phyloP scores from a whole-genome alignment of 2,329 filamentous ascomycete species.

The Sporothrix luriei region DNA sequence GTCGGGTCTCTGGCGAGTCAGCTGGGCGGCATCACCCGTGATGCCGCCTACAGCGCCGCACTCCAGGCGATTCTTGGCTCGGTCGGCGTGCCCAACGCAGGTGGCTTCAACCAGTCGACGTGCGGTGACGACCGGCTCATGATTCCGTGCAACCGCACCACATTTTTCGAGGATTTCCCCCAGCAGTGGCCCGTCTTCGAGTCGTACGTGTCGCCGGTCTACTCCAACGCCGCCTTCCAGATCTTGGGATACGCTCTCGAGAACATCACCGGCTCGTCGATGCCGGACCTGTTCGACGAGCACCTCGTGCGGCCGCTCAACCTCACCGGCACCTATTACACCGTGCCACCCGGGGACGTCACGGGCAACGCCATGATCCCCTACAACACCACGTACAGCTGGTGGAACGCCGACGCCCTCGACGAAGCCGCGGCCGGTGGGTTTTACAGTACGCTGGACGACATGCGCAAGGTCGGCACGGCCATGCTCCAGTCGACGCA shows the following conservation, averaged over 20 bases:
- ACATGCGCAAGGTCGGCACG: conserved; percentile 48
- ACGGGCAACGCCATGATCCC: conserved; percentile 36
- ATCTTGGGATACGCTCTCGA: conserved; percentile 47
- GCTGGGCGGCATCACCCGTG: conserved; percentile 34
- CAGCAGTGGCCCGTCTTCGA: conserved; percentile 43
- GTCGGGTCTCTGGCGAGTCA: conserved; percentile 38
- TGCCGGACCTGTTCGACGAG: conserved; percentile 40
- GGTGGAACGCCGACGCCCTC: conserved; percentile 39
- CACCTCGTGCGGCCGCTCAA: conserved; percentile 42
- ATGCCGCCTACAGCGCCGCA: conserved; percentile 26
- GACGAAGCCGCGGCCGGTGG: conserved; percentile 35
- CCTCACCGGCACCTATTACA: conserved; percentile 41
- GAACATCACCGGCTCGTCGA: conserved; percentile 44
- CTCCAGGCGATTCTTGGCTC: neutral
- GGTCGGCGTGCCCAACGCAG: conserved; percentile 5
- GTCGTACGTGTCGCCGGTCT: conserved; percentile 42
- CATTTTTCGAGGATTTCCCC: conserved; percentile 38
- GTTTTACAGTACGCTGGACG: conserved; percentile 36
- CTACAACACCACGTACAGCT: conserved; percentile 34
- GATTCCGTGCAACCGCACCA: conserved; percentile 24
- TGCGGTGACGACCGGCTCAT: conserved; percentile 24
- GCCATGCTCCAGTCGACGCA: conserved; percentile 49
- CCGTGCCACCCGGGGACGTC: conserved; percentile 34
- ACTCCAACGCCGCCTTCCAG: conserved; percentile 46
- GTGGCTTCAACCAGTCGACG: conserved; percentile 21